Base-by-base conservation (phyloP, 2,329 filamentous ascomycete species). In the Pestalotiopsis sp. region DNA sequence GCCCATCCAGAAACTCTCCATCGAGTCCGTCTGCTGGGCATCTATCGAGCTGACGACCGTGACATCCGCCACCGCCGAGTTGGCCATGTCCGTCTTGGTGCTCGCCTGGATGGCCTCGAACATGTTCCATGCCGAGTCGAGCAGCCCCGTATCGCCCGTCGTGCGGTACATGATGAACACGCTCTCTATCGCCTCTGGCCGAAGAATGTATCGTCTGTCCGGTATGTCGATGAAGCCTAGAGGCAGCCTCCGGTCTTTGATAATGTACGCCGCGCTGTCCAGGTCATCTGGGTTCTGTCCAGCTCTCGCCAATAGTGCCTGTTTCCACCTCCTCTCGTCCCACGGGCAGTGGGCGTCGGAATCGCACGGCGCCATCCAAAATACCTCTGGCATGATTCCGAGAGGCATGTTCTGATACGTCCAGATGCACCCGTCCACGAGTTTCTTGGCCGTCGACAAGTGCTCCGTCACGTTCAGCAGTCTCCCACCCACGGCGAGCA, bases 311-410 rank as follows among this genome's bases (percentile, higher is more conserved):
- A 77, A 38, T 6, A 77, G 70, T 2, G 68, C 73, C 25, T 69
- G 68, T 66, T 77, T 75, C 77, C 77, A 79, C 5, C 66, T 36
- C 31, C 17, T 27, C 61, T 77, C 75, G 64, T 78, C 71, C 77
- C 77, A 79, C n/a, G 61, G 52, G 64, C 77, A 79, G 17, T 70
- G 70, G 2, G 62, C 69, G 5, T 66, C 64, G 4, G 74, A 70
- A 1, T 73, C 68, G 68, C 85, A 87, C 3, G 81, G 76, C 3
- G 80, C 72, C 76, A 85, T 80, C 57, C 77, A 74, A 70, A 85
- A 83, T 0, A 79, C 79, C 74, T 88, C 86, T 0, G 86, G 85
- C 84, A 87, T 87, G 67, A 88, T 82, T 1, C 85, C 85, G 3
- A 81, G 80, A 13, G 81, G 80, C 66, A 85, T 84, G 0, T 81